Percentiles rank a stretch among this genome's conserved stretches.
Conservation (phyloP, 192 early-diverging fungal species). For the Paraglomus occultum region DNA sequence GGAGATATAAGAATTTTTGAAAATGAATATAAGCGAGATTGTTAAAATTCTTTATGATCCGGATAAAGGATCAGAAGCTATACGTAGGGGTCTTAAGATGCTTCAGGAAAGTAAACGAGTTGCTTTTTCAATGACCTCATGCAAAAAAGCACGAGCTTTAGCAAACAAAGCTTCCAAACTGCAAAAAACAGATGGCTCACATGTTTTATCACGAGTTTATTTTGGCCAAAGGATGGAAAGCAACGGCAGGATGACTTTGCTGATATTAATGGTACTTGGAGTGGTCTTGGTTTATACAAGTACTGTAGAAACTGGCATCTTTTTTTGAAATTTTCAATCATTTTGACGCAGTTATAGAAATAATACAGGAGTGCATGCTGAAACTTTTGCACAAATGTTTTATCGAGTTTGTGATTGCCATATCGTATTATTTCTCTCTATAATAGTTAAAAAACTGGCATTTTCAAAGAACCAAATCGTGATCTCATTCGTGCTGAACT, state of each 20-base stretch:
- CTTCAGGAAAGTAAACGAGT: neutral
- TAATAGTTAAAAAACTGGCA: slow-evolving; percentile 5
- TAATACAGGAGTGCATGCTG: neutral
- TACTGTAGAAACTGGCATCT: neutral
- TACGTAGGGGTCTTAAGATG: neutral
- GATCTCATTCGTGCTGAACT: neutral
- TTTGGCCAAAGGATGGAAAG: slow-evolving; percentile 1
- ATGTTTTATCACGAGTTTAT: neutral
- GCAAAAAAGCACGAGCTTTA: neutral
- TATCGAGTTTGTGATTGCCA: neutral
- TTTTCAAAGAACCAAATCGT: neutral
- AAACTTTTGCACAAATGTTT: slow-evolving; percentile 9
- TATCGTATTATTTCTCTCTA: slow-evolving; percentile 6
- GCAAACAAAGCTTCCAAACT: neutral
- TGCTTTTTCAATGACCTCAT: neutral
- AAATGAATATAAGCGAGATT: slow-evolving; percentile 3
- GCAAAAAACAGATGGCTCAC: neutral
- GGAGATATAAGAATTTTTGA: slow-evolving; percentile 13
- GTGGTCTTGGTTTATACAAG: slow-evolving; percentile 8
- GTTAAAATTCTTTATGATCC: slow-evolving; percentile 16
- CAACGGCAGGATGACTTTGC: neutral
- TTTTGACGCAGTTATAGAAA: slow-evolving; percentile 9
- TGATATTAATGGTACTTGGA: slow-evolving; percentile 4
- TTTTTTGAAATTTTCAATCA: slow-evolving; percentile 1
- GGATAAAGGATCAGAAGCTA: neutral